Base-by-base conservation (phyloP, 306 rosid species). In the Glycine latifolia region DNA sequence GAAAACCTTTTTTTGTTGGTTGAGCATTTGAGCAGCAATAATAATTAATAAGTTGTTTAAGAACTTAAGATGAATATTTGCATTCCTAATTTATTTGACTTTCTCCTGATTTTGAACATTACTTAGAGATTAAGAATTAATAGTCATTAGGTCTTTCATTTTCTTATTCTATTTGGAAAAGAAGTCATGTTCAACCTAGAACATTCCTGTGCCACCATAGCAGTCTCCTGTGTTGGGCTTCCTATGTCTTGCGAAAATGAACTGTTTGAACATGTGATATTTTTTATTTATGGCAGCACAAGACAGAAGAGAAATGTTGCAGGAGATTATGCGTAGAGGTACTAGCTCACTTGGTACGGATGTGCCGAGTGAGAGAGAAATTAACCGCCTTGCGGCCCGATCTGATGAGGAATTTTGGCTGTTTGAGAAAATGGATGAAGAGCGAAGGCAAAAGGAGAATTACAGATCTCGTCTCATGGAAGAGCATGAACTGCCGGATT, bases 341-440 rank as follows among this genome's bases (percentile, higher is more conserved):
- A 89, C 98, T 37, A 89, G 97, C 20, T 87, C 98, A 75, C 97
- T 94, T 13, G 98, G 97, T 84, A 78, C 94, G 37, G 98, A 94
- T 4, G 97, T 94, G 55, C 98, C 98, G 0, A 94, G 97, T 72
- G 98, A 94, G 92, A 86, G 98, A 86, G 97, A 94, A 88, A 94
- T 94, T 82, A 94, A 94, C 87, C 91, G 98, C 71, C 97, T 94
- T 26, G 98, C 95, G 35, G 97, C 97, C 43, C 87, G 97, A 67
- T 88, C 95, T 15, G 98, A 94, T 0, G 98, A 91, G 54, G 97
- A 91, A 80, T 94, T 87, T 82, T 92, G 98, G 97, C 47, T 91
- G 80, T 94, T 94, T 43, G 97, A 94, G 91, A 91, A 85, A 77
- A 94, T 94, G 98, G 98, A 94, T 9, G 95, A 91, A 73, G 97